A percentile compares a stretch with the other conserved stretches of the same genome.
phyloP scores from a whole-genome alignment of 106 monocot species.

The Dendrobium chrysotoxum region DNA sequence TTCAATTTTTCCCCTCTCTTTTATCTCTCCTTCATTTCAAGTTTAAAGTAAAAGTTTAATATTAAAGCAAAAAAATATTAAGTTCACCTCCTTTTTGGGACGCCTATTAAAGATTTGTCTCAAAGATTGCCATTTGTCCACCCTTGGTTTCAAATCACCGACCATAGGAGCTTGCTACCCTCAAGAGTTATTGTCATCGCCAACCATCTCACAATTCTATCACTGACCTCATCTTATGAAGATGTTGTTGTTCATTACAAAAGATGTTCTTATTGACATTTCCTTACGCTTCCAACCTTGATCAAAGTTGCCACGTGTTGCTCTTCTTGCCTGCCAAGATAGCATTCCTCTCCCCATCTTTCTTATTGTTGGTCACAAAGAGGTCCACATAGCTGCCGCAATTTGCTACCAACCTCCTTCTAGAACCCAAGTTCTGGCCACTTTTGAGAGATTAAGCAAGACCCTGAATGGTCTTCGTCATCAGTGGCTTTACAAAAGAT shows the following conservation, averaged over 20 bases:
- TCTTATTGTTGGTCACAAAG: no score
- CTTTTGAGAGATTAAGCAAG: background rate
- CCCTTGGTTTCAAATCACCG: background rate
- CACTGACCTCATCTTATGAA: no score
- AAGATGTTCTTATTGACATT: background rate
- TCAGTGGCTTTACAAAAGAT: background rate
- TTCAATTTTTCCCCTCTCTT: background rate
- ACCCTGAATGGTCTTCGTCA: background rate
- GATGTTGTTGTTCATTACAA: no score
- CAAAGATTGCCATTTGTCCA: background rate
- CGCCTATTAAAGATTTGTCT: background rate
- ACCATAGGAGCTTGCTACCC: background rate
- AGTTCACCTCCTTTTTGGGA: background rate
- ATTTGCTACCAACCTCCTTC: background rate
- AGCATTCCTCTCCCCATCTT: no score
- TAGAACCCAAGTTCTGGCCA: background rate
- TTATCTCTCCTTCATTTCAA: background rate
- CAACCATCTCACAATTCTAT: background rate
- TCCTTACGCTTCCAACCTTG: background rate
- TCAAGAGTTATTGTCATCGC: background rate
- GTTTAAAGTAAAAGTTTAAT: background rate
- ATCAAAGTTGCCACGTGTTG: background rate
- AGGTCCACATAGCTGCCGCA: background rate
- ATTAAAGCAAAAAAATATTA: background rate
- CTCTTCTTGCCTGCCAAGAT: no score